Evolutionary conservation across 139 green algal species (phyloP).

Genomic region (Chlamydomonas schloesseri): DNA sequence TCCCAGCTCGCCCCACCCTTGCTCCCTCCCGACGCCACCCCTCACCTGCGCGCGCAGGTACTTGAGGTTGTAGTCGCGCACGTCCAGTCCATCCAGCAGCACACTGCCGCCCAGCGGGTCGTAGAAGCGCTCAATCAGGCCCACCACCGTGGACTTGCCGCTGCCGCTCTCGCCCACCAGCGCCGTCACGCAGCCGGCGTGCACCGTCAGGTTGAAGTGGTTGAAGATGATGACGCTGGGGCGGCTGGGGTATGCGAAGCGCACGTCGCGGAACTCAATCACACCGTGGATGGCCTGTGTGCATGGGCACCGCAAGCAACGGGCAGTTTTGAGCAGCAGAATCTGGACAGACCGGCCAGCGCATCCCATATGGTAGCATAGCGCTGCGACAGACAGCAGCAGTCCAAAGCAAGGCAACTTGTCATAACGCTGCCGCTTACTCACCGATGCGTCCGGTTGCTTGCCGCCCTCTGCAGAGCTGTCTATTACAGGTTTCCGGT

Average conservation of each 20-base stretch:
- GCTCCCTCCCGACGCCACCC: no score
- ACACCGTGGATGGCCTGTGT: constrained; percentile 51
- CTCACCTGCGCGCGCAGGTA: constrained; percentile 79
- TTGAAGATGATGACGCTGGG: constrained; percentile 70
- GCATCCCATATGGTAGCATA: neutral
- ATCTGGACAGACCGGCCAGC: neutral
- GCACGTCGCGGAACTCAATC: constrained; percentile 71
- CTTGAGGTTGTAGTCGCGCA: constrained; percentile 84
- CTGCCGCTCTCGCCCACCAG: constrained; percentile 93
- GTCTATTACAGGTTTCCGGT: constrained; percentile 81
- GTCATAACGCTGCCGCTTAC: neutral
- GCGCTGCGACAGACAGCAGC: neutral
- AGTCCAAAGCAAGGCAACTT: no score
- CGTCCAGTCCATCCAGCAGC: constrained; percentile 84
- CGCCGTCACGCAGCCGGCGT: constrained; percentile 77
- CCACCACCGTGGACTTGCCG: constrained; percentile 63
- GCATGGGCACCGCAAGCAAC: neutral
- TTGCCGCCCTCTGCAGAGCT: constrained; percentile 42
- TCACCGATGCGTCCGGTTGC: constrained; percentile 8
- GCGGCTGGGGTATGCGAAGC: constrained; percentile 84
- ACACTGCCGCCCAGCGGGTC: constrained; percentile 75
- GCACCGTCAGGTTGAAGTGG: constrained; percentile 73
- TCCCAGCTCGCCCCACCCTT: no score
- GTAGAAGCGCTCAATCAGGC: constrained; percentile 94
- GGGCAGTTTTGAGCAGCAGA: neutral